Evolutionary conservation across 495 filamentous ascomycete species (phyloP), one percentile per base, ranked within the genome.

Genomic region (Cairneyella variabilis): DNA sequence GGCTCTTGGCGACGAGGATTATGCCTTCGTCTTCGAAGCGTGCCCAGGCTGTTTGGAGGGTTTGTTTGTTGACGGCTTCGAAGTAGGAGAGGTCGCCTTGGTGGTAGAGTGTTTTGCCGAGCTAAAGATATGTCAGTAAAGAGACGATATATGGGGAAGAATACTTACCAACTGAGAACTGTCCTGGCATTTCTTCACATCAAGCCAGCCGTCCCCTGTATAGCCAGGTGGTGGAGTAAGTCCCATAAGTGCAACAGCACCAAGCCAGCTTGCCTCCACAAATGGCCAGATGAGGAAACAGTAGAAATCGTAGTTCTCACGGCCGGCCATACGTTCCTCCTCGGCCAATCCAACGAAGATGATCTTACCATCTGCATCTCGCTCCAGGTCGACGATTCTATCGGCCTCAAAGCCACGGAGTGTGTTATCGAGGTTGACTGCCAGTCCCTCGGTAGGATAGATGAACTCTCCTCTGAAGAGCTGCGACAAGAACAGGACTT

Each of bases 201-300:
- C 83, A 25, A 97, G 77, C 90, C 91, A 96, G 16, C 83, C 73
- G 36, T 88, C 81, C 16, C 78, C 76, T 32, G 75, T 69, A 28
- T 76, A 69, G 20, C 73, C 70, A 3, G 76, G 51, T 2, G 88
- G 90, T 2, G 92, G 91, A 0, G 88, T 86, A 7, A 97, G 76
- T 10, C 91, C 89, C 68, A 95, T 82, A 1, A 97, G 76, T 2
- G 88, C 88, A 0, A 97, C 84, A 0, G 89, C 85, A 6, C 89
- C 91, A 12, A 97, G 81, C 93, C 93, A 98, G 41, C 75, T 82
- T 0, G 90, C 85, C 64, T 98, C 93, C 51, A 97, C 90, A 61
- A 97, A 97, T 0, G 93, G 93, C 93, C 93, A 97, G 56, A 97
- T 90, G 18, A 97, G 69, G 76, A 97, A 97, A 68, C 91, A 96